phyloP scores from a whole-genome alignment of 2,329 filamentous ascomycete genomes.

The Mariannaea sp. region DNA sequence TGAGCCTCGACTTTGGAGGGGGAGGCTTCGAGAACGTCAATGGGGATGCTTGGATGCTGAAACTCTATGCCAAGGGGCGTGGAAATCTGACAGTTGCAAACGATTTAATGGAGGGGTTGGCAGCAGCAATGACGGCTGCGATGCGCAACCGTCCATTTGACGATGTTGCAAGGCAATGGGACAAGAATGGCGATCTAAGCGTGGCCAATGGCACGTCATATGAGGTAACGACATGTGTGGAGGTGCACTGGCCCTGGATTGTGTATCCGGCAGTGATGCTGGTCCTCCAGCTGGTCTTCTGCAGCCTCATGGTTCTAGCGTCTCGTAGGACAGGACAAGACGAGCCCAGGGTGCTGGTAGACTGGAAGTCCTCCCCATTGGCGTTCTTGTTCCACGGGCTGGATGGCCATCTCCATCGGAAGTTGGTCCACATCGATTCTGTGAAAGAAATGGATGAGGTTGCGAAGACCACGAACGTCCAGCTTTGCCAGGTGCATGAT shows the following conservation, averaged over 20 bases:
- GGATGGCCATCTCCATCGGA: background rate
- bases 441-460: background rate
- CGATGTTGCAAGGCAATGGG: too few species aligned
- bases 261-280: background rate
- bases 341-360: too few species aligned
- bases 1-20: background rate
- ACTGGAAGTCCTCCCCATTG: too few species aligned
- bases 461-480: background rate
- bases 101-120: background rate
- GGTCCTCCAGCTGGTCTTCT: background rate
- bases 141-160: too few species aligned
- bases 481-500: background rate
- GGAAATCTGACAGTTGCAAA: background rate
- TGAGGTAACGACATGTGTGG: conserved; percentile 17
- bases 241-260: background rate
- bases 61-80: background rate
- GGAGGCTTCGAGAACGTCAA: background rate
- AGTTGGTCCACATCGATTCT: background rate
- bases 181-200: too few species aligned
- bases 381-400: background rate
- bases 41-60: background rate
- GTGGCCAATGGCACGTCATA: background rate
- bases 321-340: too few species aligned
- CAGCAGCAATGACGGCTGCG: too few species aligned
- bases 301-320: background rate